Evolutionary conservation across 257 asterid genomes (phyloP).

Genomic region (Nicotiana benthamiana): DNA sequence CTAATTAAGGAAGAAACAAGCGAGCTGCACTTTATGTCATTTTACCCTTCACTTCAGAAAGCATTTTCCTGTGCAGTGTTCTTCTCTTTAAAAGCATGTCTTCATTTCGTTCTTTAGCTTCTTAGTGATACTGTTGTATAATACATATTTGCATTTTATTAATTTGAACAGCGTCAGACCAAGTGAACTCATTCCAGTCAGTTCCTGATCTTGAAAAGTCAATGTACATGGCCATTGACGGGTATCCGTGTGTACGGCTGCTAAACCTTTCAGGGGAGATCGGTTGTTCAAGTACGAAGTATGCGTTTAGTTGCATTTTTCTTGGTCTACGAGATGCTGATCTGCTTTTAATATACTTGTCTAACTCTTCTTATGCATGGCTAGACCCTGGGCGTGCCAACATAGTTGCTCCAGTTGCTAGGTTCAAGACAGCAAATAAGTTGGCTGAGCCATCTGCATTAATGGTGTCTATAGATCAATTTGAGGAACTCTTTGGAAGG

Average conservation of each 20-base stretch:
- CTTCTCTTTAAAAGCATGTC: neutral
- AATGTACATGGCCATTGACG: conserved; percentile 75
- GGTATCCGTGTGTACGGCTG: conserved; percentile 91
- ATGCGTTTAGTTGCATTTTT: conserved; percentile 7
- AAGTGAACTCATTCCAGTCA: conserved; percentile 56
- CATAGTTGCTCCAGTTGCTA: conserved; percentile 73
- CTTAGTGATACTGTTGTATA: conserved; percentile 7
- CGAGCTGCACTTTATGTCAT: neutral
- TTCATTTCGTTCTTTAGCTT: neutral
- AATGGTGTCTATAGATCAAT: conserved; percentile 61
- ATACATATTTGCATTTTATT: conserved; percentile 2
- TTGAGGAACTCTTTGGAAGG: conserved; percentile 72
- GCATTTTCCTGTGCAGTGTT: neutral
- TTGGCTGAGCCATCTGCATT: conserved; percentile 53
- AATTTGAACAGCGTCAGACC: conserved; percentile 43
- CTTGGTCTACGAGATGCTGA: neutral
- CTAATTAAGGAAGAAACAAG: neutral
- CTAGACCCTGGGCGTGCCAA: conserved; percentile 86
- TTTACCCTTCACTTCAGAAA: neutral
- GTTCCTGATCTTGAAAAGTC: conserved; percentile 96
- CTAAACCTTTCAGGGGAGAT: conserved; percentile 94
- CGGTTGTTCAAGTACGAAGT: conserved; percentile 89
- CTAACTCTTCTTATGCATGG: conserved; percentile 21
- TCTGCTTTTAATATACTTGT: conserved; percentile 4
- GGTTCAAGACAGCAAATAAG: conserved; percentile 41